Base-by-base conservation (phyloP, 2,329 filamentous ascomycete genomes). In the Davidsoniella virescens region DNA sequence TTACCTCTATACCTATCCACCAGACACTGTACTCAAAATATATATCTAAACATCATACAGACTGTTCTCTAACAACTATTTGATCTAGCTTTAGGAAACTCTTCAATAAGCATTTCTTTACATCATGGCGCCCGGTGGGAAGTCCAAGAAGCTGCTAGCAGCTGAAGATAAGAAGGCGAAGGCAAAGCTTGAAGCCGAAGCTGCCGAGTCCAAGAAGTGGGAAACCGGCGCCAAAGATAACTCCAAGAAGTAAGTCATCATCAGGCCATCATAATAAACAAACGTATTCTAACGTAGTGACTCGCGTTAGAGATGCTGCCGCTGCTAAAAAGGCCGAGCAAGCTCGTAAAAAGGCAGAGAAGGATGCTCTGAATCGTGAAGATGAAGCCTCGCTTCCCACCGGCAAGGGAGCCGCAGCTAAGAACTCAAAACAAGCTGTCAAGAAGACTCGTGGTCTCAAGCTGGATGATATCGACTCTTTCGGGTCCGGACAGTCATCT, bases 321-420 rank as follows among this genome's bases (percentile, higher is more conserved):
- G 84, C 83, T 46, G 80, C 80, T 46, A 94, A 90, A 67, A 87
- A 84, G 58, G 83, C 82, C 51, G 86, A 93, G 61, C 76, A 73
- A 51, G 84, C 84, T 2, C 79, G 82, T 51, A 94, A 94, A 68
- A 96, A 94, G 68, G 90, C 88, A 47, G 92, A 96, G 63, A 83
- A 83, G 46, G 88, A 93, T 1, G 86, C 88, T 9, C 69, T 88
- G 20, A 68, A 87, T 37, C 81, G 79, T 52, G 87, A 84, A 61
- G 92, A 98, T 66, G 90, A 95, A 62, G 81, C 75, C 55, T 72
- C 58, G 58, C 63, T 75, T 51, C 67, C 75, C 58, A 67, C 75
- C 59, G 70, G 78, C 57, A 65, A 73, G 18, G 29, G 29, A 33
- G 10, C 29, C 12, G 70, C 70, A 25, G 74, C 78, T 49, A 87